Base-by-base conservation (phyloP, 805 yeast genomes). In the Candida maesae region DNA sequence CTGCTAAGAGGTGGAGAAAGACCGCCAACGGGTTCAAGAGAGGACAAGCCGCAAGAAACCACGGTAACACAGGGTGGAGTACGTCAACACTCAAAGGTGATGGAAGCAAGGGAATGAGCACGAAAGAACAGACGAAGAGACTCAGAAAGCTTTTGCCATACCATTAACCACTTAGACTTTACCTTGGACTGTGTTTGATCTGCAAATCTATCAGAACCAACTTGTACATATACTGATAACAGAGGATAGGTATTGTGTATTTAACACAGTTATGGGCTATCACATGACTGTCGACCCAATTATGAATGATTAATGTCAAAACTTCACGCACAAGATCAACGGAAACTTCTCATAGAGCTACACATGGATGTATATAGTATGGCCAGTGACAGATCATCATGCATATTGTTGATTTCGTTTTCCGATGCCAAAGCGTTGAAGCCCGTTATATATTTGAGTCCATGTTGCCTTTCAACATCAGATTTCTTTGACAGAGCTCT, bases 51-150 rank as follows among this genome's bases (percentile, higher is more conserved):
- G 95, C 96, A 10, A 78, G 95, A 67, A 84, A 85, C 51, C 97
- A 90, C 61, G 96, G 97, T 37, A 90, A 90, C 57, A 86, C 89
- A 2, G 90, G 95, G 17, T 90, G 93, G 83, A 74, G 89, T 24
- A 67, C 76, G 30, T 71, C 80, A 38, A 70, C 75, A 19, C 64
- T 84, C 55, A 68, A 76, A 45, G 73, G 72, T 53, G 70, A 83
- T 63, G 75, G 79, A 50, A 83, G 78, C 23, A 82, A 72, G 51
- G 76, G 71, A 7, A 59, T 65, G 51, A 86, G 79, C 29, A 71
- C 75, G 34, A 66, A 70, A 18, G 66, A 71, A 18, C 88, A 83
- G 56, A 67, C 76, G 36, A 76, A 75, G 55, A 81, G 78, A 58
- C 58, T 82, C 47, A 73, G 68, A 54, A 78, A 74, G 55, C 62